Base-by-base conservation (phyloP, 805 yeast species). In the Candida krabiensis region DNA sequence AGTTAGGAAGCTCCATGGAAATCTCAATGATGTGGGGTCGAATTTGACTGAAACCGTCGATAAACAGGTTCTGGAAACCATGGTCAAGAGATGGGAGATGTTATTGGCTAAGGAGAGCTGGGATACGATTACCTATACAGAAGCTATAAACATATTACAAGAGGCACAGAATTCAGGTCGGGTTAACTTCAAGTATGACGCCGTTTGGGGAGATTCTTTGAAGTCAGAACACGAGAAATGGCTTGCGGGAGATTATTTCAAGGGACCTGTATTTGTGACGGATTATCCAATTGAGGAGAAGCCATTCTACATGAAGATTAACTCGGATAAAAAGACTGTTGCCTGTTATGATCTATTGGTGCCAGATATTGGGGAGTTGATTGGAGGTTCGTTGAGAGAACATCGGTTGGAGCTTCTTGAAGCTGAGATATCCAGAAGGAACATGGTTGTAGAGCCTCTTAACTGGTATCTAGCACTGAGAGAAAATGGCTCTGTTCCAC, bases 321-420 rank as follows among this genome's bases (percentile, higher is more conserved):
- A 79, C 36, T 34, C 19, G 3, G 70, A 65, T 36, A 50, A 55
- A 0, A 57, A 62, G 5, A 88, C 96, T 0, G 97, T 87, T 2
- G 95, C 86, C 0, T 90, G 98, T 53, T 93, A 80, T 55, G 99
- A 93, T 56, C 69, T 93, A 33, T 63, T 93, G 4, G 76, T 91
- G 14, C 99, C 99, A 0, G 91, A 83, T 14, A 74, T 93, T 40
- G 99, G 98, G 17, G 99, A 93, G 59, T 66, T 93, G 12, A 81
- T 87, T 6, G 99, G 99, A 2, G 99, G 99, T 0, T 88, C 96
- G 1, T 50, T 93, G 43, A 85, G 99, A 61, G 96, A 91, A 53
- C 86, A 86, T 53, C 64, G 75, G 44, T 64, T 74, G 43, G 70
- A 61, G 0, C 50, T 41, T 9, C 62, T 93, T 13, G 49, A 66